These are phyloP conservation scores for Aspergillus sojae DNA, from an alignment of 2,329 filamentous ascomycete species.

Conservation along the genomic window DNA sequence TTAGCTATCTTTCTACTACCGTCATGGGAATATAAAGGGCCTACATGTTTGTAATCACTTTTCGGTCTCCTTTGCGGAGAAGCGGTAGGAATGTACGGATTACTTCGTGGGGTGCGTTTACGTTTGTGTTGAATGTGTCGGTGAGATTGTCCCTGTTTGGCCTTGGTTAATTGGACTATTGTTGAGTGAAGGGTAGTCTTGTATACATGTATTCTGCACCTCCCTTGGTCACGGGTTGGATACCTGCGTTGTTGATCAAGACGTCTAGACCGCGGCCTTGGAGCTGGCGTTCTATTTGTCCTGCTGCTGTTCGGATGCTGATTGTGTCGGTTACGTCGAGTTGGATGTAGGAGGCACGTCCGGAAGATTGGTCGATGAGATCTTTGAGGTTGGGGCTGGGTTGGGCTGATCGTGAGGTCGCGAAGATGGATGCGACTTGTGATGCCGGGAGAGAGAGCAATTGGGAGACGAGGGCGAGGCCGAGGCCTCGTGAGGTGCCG, in stretches of 20 bases:
- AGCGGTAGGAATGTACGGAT: constrained; percentile 45
- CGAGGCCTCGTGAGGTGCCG: constrained; percentile 40
- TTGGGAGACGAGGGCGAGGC: constrained; percentile 36
- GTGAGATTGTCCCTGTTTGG: constrained; percentile 38
- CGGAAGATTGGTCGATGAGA: constrained; percentile 36
- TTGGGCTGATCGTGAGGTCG: constrained; percentile 40
- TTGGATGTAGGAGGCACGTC: constrained; percentile 39
- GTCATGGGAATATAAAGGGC: neutral
- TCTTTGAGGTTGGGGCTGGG: constrained; percentile 36
- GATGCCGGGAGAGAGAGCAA: constrained; percentile 34
- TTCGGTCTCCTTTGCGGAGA: constrained; percentile 41
- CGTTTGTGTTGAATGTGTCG: constrained; percentile 46
- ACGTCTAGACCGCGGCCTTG: constrained; percentile 49
- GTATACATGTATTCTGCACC: constrained; percentile 30
- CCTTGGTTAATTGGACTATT: neutral
- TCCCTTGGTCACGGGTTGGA: constrained; percentile 21
- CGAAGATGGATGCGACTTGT: constrained; percentile 45
- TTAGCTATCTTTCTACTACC: neutral
- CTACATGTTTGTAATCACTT: constrained; percentile 51
- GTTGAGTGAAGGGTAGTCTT: neutral
- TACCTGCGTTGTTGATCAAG: constrained; percentile 51
- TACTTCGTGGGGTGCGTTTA: constrained; percentile 43
- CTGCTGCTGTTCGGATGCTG: constrained; percentile 39
- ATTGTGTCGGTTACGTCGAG: constrained; percentile 41
- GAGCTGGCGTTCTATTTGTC: constrained; percentile 35